A percentile compares a stretch with the other conserved stretches of the same genome.
These are phyloP conservation scores for Chamaecyparis obtusa DNA, from an alignment of 75 land plant species.

Conservation along the genomic window DNA sequence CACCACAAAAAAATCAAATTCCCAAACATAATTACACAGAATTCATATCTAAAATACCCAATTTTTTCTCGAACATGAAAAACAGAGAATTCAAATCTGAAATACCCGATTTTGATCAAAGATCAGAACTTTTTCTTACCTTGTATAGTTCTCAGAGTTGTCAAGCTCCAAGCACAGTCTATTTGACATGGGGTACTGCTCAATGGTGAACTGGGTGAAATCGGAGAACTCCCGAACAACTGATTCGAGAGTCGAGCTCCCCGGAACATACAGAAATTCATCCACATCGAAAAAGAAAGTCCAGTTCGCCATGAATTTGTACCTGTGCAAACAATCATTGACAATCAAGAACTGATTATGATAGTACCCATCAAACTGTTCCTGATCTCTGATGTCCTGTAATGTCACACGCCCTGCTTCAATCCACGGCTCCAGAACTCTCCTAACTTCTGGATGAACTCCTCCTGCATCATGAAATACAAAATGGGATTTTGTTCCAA, in stretches of 20 bases:
- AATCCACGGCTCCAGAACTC: slow-evolving; percentile 66
- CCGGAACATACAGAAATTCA: slow-evolving; percentile 69
- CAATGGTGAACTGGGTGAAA: slow-evolving; percentile 74
- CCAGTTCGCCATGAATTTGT: slow-evolving; percentile 69
- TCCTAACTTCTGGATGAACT: slow-evolving; percentile 42
- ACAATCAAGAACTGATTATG: slow-evolving; percentile 90
- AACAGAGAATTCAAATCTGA: no score
- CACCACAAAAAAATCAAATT: not conserved
- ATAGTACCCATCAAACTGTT: slow-evolving; percentile 78
- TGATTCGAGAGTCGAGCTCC: slow-evolving; percentile 29
- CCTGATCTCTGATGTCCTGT: slow-evolving; percentile 76
- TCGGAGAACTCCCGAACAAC: slow-evolving; percentile 34
- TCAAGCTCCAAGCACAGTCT: slow-evolving; percentile 38
- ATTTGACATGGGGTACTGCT: slow-evolving; percentile 74
- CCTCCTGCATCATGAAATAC: slow-evolving; percentile 93
- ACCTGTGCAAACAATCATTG: slow-evolving; percentile 83
- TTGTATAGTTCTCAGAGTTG: no score
- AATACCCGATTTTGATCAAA: no score
- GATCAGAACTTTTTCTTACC: no score
- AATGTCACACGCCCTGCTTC: slow-evolving; percentile 61
- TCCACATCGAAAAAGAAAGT: slow-evolving; percentile 90
- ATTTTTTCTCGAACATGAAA: no score
- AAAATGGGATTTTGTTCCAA: slow-evolving; percentile 75
- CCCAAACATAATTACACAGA: not conserved
- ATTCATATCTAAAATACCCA: no score